phyloP scores from a whole-genome alignment of 345 rosid species.

The Brassica rapa region DNA sequence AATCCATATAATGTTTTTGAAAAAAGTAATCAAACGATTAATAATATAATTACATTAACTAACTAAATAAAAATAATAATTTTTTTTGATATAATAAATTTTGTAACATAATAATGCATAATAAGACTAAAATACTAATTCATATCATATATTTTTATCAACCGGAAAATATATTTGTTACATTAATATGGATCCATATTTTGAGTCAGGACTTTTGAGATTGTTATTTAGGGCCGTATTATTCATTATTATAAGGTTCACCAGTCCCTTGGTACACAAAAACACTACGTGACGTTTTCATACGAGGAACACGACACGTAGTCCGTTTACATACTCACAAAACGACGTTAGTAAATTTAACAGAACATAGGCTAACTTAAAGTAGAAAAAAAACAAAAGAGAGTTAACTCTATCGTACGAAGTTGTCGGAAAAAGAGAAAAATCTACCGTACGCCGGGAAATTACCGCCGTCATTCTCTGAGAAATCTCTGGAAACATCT shows the following conservation, averaged over 20 bases:
- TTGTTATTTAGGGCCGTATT: not conserved
- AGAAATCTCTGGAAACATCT: conserved; percentile 87
- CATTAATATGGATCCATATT: not conserved
- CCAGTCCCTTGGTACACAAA: too few species aligned
- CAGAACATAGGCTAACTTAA: conserved; percentile 5
- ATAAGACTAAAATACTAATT: too few species aligned
- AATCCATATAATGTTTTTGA: too few species aligned
- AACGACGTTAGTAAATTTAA: not conserved
- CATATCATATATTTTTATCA: too few species aligned
- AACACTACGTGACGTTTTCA: conserved; percentile 22
- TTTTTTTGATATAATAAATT: too few species aligned
- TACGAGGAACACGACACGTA: conserved; percentile 12
- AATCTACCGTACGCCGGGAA: conserved; percentile 1
- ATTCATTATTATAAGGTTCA: not conserved
- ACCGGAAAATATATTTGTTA: too few species aligned
- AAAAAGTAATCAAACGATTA: too few species aligned
- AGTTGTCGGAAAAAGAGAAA: not conserved
- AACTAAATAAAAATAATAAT: too few species aligned
- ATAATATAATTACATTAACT: too few species aligned
- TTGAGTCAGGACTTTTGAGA: not conserved
- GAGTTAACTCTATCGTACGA: not conserved
- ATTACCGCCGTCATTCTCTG: conserved; percentile 41
- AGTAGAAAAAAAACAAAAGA: not conserved
- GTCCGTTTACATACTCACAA: not conserved
- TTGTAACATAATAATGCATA: too few species aligned